phyloP scores from a whole-genome alignment of 2,329 filamentous ascomycete species.

The Scytalidium sp. region DNA sequence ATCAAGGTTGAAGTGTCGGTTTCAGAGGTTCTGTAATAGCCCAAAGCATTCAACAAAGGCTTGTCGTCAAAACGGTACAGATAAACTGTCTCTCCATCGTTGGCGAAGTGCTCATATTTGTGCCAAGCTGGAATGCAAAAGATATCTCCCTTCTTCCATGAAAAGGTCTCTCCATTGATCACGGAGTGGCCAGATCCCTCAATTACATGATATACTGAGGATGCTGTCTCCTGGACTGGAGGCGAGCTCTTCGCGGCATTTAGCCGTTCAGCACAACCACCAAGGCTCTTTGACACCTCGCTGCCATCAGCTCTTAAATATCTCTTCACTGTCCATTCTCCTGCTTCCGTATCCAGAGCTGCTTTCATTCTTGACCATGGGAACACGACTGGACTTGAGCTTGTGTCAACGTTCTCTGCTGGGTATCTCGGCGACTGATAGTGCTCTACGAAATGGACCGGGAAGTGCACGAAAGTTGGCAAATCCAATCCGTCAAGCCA shows the following conservation, averaged over 20 bases:
- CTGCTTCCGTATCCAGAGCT: constrained; percentile 28
- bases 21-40: constrained; percentile 43
- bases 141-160: constrained; percentile 49
- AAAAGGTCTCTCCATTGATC: constrained; percentile 34
- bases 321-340: constrained; percentile 25
- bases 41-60: constrained; percentile 49
- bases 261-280: constrained; percentile 44
- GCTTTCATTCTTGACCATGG: constrained; percentile 37
- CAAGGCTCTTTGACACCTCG: constrained; percentile 43
- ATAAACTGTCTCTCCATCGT: constrained; percentile 35
- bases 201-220: constrained; percentile 51
- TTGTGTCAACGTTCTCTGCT: constrained; percentile 37
- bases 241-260: constrained; percentile 33
- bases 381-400: constrained; percentile 35
- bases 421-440: constrained; percentile 46
- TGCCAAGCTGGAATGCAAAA: constrained; percentile 54
- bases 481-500: constrained; percentile 57
- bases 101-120: constrained; percentile 44
- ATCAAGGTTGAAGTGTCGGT: constrained; percentile 37
- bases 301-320: constrained; percentile 33
- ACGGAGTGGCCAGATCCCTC: constrained; percentile 39
- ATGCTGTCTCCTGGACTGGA: constrained; percentile 44
- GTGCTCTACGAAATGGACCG: constrained; percentile 52
- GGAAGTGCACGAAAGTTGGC: constrained; percentile 46
- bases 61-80: constrained; percentile 53